Evolutionary conservation across 129 eudicot species (phyloP), one percentile per base, ranked within the genome.

Genomic region (Smallanthus sonchifolius): DNA sequence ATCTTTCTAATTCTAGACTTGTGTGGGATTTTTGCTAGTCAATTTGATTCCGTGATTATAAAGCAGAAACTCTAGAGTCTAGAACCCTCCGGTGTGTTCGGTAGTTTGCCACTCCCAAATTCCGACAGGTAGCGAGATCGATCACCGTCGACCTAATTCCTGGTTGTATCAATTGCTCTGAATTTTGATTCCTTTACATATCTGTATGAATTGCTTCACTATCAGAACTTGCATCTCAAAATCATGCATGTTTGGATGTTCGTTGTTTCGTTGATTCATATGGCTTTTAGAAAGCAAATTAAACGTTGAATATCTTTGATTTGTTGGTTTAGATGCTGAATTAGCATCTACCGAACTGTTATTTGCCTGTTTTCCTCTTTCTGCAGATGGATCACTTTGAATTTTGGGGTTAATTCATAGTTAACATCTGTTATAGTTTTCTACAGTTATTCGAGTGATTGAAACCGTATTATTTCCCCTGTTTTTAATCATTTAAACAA

Each of bases 51-150:
- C 7, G 8, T 9, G 15, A 56, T 20, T 20, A 56, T 56, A 56
- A 20, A 56, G 34, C 6, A 20, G 20, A 17, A 52, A 52, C 60
- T 3, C 15, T 20, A 5, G 9, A 32, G n/a, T 60, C 64, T 6
- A 16, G 75, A 70, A 70, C 17, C 35, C 32, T 70, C 75, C n/a
- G 13, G 2, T 55, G 62, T 56, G 8, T 32, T 32, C 15, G 20
- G 32, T 47, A 24, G 37, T 30, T 44, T 49, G 44, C 15, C 45
- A 32, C 74, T 37, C 48, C 64, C 39, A 51, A 36, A 16, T 51
- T 52, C 36, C 75, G n/a, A 55, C 32, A 70, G 75, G 75, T 36
- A 52, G 34, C 45, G 17, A 3, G 3, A 55, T 51, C 75, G 65
- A 51, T 70, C 65, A 55, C 28, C 57, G 4, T 52, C 75, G 13